These are phyloP conservation scores for Raphidocelis subcapitata DNA, from an alignment of 139 green algal species.

Conservation along the genomic window DNA sequence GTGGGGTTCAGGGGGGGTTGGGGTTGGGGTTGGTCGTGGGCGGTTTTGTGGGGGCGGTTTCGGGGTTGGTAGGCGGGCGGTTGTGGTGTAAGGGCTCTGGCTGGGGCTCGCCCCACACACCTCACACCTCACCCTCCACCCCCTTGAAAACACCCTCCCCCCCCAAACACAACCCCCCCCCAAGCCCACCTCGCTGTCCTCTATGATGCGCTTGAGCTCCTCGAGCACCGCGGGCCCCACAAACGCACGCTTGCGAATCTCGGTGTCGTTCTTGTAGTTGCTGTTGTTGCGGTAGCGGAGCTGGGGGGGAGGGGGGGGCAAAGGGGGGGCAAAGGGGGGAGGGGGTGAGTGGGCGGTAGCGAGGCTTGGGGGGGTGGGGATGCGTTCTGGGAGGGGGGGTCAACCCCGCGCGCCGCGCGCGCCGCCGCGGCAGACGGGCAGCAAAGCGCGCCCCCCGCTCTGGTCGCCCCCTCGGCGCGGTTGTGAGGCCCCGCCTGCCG, in stretches of 20 bases:
- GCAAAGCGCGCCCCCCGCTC: too few relatives aligned
- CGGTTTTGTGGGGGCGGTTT: not conserved
- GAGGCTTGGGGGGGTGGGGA: too few relatives aligned
- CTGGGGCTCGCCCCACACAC: not conserved
- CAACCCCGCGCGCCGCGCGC: too few relatives aligned
- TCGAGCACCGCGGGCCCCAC: slow-evolving; percentile 73
- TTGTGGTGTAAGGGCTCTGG: not conserved
- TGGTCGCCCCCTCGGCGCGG: too few relatives aligned
- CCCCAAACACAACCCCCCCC: not conserved
- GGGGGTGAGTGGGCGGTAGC: not conserved
- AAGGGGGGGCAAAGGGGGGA: not conserved
- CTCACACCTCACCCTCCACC: not conserved
- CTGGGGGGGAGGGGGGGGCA: slow-evolving; percentile 49
- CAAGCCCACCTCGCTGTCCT: slow-evolving; percentile 81
- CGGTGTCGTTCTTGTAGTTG: slow-evolving; percentile 97
- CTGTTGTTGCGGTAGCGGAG: slow-evolving; percentile 98
- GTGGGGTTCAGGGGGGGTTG: too few relatives aligned
- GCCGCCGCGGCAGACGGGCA: too few relatives aligned
- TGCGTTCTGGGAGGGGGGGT: too few relatives aligned
- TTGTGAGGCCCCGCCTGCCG: too few relatives aligned
- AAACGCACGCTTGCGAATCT: slow-evolving; percentile 93
- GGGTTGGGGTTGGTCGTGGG: not conserved
- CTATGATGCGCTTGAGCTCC: slow-evolving; percentile 90
- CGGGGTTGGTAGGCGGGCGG: too few relatives aligned
- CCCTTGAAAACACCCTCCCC: not conserved